phyloP scores from a whole-genome alignment of 1,139 yeast genomes.

The Diutina neorugosa region DNA sequence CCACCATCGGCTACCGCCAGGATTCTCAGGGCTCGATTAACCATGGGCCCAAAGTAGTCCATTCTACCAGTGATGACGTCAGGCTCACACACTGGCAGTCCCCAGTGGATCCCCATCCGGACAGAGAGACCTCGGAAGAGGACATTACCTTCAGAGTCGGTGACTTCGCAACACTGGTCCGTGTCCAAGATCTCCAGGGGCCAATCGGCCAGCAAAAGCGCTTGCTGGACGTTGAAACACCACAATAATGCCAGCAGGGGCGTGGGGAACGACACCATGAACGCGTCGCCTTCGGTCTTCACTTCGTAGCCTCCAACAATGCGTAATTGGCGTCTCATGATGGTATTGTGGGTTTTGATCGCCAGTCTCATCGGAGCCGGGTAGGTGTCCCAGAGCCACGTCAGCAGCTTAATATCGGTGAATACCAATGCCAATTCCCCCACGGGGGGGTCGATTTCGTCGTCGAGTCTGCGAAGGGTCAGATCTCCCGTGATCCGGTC shows the following conservation, averaged over 20 bases:
- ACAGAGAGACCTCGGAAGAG: conserved; percentile 86
- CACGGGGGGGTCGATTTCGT: conserved; percentile 89
- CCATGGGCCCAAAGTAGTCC: conserved; percentile 99
- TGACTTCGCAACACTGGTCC: conserved; percentile 72
- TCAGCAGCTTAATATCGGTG: conserved; percentile 93
- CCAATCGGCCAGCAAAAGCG: conserved; percentile 80
- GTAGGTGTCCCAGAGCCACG: conserved; percentile 83
- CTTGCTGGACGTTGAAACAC: conserved; percentile 91
- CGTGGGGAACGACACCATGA: conserved; percentile 96
- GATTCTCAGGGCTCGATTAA: conserved; percentile 85
- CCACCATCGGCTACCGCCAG: conserved; percentile 97
- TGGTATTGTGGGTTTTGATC: conserved; percentile 81
- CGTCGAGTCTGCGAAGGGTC: conserved; percentile 69
- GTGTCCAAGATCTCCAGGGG: conserved; percentile 84
- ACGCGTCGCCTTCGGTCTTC: conserved; percentile 98
- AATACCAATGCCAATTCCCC: conserved; percentile 93
- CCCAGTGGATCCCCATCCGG: conserved; percentile 98
- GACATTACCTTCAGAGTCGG: conserved; percentile 50
- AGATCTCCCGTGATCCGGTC: conserved; percentile 62
- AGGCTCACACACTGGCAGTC: conserved; percentile 89
- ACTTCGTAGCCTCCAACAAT: conserved; percentile 96
- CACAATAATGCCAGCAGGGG: conserved; percentile 84
- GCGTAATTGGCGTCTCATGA: conserved; percentile 88
- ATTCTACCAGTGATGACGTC: conserved; percentile 92
- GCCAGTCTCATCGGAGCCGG: conserved; percentile 97